These are phyloP conservation scores for Astrephomene gubernaculifera DNA, from an alignment of 139 green algal species.

Conservation along the genomic window DNA sequence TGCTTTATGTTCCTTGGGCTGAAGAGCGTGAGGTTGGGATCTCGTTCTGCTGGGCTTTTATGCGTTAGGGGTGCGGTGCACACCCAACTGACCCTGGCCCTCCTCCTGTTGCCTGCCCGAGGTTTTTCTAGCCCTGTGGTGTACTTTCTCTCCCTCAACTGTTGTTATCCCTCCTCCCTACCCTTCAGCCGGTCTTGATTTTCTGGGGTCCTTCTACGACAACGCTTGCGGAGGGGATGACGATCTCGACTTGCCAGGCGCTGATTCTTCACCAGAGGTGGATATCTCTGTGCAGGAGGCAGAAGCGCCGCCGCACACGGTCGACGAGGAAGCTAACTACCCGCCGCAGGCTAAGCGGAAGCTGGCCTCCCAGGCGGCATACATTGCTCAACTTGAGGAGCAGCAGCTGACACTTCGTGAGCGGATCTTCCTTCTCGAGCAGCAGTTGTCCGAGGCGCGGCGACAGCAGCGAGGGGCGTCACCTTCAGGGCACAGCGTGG, in stretches of 20 bases:
- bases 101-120: no score
- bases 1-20: no score
- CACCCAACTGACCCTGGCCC: no score
- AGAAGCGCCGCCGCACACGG: background rate
- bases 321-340: constrained; percentile 17
- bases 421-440: constrained; percentile 27
- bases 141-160: no score
- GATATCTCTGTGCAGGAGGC: background rate
- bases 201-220: constrained; percentile 33
- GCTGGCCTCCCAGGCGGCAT: constrained; percentile 4
- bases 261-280: background rate
- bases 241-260: background rate
- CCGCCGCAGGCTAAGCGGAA: constrained; percentile 21
- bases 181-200: constrained; percentile 11
- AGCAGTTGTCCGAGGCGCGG: constrained; percentile 14
- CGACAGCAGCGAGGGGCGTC: background rate
- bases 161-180: no score
- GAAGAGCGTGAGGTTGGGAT: no score
- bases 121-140: no score
- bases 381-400: constrained; percentile 35
- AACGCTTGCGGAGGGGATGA: background rate
- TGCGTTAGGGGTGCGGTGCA: no score
- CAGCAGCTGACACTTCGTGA: constrained; percentile 23
- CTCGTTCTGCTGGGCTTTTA: no score
- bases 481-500: constrained; percentile 2